A percentile compares a stretch with the other conserved stretches of the same genome.
Evolutionary conservation across 495 filamentous ascomycete genomes (phyloP).

Genomic region (Hyphodiscus hymeniophilus): DNA sequence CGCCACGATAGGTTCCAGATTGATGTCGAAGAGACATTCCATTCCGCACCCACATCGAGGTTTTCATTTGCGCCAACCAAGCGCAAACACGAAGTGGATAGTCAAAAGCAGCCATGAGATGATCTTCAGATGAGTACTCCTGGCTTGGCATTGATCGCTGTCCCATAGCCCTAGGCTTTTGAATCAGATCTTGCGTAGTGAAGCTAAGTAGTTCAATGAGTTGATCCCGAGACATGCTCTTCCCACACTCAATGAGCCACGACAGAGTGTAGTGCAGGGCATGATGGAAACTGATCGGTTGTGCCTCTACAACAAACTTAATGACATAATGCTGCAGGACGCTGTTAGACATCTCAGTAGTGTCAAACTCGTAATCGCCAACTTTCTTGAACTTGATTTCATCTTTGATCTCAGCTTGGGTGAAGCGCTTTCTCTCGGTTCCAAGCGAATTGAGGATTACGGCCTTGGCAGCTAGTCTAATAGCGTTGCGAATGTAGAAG

Average conservation of each 20-base stretch:
- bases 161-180: constrained; percentile 47
- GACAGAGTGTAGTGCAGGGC: constrained; percentile 95
- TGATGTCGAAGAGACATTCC: constrained; percentile 93
- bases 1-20: constrained; percentile 82
- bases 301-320: constrained; percentile 76
- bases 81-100: constrained; percentile 87
- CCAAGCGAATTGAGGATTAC: constrained; percentile 82
- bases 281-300: constrained; percentile 96
- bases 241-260: constrained; percentile 89
- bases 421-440: constrained; percentile 78
- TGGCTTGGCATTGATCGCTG: constrained; percentile 40
- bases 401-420: constrained; percentile 80
- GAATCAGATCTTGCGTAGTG: constrained; percentile 47
- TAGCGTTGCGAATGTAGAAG: constrained; percentile 58
- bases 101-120: constrained; percentile 83
- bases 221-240: constrained; percentile 57
- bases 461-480: constrained; percentile 66
- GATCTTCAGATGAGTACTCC: constrained; percentile 57
- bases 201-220: constrained; percentile 59
- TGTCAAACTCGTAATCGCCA: constrained; percentile 72
- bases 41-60: constrained; percentile 97
- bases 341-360: constrained; percentile 30
- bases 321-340: constrained; percentile 54
- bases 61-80: constrained; percentile 97
- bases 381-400: constrained; percentile 73